phyloP scores from a whole-genome alignment of 1,284 basidiomycete species.

The Phenoliferia sp. region DNA sequence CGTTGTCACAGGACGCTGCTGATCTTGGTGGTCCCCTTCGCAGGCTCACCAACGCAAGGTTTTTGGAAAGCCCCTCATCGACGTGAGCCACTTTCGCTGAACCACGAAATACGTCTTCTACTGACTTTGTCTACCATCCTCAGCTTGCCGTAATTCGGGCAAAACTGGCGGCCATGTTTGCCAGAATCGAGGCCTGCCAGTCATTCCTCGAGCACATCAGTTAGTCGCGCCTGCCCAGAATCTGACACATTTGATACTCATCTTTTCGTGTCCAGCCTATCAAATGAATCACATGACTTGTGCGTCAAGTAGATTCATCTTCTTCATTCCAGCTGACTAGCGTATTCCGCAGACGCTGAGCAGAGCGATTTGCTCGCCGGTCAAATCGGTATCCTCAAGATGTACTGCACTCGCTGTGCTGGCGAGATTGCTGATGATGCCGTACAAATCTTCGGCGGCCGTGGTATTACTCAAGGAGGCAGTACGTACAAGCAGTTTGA shows the following conservation, averaged over 20 bases:
- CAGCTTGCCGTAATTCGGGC: constrained; percentile 32
- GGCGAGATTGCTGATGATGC: constrained; percentile 20
- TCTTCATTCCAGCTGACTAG: constrained; percentile 53
- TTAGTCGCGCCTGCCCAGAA: constrained; percentile 18
- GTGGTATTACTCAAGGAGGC: constrained; percentile 67
- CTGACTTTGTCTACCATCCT: no score
- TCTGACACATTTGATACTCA: constrained; percentile 24
- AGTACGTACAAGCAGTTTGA: no score
- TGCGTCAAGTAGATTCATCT: constrained; percentile 33
- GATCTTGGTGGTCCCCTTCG: neutral
- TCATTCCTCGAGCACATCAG: constrained; percentile 35
- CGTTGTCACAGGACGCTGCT: constrained; percentile 21
- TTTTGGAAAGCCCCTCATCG: constrained; percentile 37
- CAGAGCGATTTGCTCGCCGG: constrained; percentile 36
- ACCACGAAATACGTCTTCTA: no score
- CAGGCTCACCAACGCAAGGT: constrained; percentile 33
- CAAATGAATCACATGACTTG: constrained; percentile 37
- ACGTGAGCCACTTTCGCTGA: constrained; percentile 35
- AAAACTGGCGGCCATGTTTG: constrained; percentile 36
- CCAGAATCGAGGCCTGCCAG: constrained; percentile 34
- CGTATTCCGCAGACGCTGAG: constrained; percentile 21
- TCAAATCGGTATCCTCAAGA: constrained; percentile 42
- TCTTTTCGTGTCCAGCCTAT: neutral
- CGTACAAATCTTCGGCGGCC: constrained; percentile 41
- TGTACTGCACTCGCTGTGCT: constrained; percentile 38